Conservation (phyloP, 768 basidiomycete species). For the Leucocoprinus leucothites region DNA sequence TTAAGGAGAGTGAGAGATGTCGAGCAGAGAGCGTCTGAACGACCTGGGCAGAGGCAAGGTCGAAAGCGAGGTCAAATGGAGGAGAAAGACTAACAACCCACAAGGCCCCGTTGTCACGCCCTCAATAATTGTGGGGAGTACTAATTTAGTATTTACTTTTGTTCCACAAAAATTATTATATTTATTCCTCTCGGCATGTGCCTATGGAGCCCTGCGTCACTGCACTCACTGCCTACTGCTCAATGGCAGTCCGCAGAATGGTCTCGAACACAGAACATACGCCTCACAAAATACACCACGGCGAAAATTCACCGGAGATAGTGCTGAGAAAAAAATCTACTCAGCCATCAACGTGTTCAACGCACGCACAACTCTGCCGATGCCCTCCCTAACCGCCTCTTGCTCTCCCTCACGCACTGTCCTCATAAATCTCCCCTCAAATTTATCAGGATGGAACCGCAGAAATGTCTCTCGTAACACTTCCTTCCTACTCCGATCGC, state of each 20-base stretch:
- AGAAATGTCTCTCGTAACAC: conserved; percentile 64
- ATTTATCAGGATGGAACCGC: conserved; percentile 81
- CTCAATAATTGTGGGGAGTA: not conserved
- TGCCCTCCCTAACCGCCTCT: conserved; percentile 52
- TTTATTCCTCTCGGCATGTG: not conserved
- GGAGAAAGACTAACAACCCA: not conserved
- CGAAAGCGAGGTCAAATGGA: not conserved
- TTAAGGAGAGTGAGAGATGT: not conserved
- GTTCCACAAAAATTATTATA: conserved; percentile 4
- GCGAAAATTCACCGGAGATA: not conserved
- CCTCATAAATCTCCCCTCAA: conserved; percentile 68
- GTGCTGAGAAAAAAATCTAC: not conserved
- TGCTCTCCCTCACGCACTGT: conserved; percentile 44
- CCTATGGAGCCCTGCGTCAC: too few species aligned
- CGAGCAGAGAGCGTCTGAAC: not conserved
- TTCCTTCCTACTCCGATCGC: conserved; percentile 53
- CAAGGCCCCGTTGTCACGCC: conserved; percentile 7
- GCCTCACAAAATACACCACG: not conserved
- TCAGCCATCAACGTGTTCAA: conserved; percentile 52
- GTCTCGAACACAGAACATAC: not conserved
- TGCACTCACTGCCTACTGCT: too few species aligned
- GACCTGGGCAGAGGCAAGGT: not conserved
- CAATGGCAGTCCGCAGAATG: too few species aligned
- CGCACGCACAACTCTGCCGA: conserved; percentile 60
- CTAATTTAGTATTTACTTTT: conserved; percentile 3